Evolutionary conservation across 352 stramenopile genomes (phyloP), one percentile per base, ranked within the genome.

Genomic region (Aphanomyces stellatus): DNA sequence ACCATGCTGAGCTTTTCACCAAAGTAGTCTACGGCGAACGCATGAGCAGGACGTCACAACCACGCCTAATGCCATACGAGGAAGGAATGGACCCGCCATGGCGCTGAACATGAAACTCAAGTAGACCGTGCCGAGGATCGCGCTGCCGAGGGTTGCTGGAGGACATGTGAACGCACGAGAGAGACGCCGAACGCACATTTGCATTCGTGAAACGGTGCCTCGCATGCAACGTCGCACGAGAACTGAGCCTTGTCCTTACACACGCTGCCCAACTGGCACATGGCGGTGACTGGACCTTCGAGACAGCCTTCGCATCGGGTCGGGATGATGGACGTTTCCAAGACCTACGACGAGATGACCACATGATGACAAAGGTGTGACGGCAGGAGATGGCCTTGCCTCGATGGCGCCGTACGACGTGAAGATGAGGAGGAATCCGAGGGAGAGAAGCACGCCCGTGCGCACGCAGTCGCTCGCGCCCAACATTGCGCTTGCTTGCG

Each of bases 1-100:
- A 49, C 55, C 55, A 63, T 63, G 24, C 30, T 63, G n/a, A n/a
- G 19, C 34, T 63, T 63, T 63, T 63, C 55, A 22, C 55, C 55
- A 63, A 63, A 53, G 30, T 53, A 34, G 22, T 48, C 55, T 63
- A 53, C 24, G 15, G 17, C 37, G 37, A 43, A 17, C 37, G 37
- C 37, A 43, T 43, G 10, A 43, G 10, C 17, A 10, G 37, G 37
- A 10, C 17, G 17, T 43, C 17, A 10, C 17, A 43, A 43, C 10
- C 37, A 10, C 17, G 37, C 37, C 37, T 43, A 22, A 7, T 22
- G 51, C 22, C 30, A 7, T 60, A 63, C 55, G 28, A 1, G 55
- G 55, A 63, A 63, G 22, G 33, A 63, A 31, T 24, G 55, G 55
- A 7, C 55, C 55, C 5, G 55, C 55, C 24, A 63, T 63, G n/a